These are phyloP conservation scores for Adansonia madagascariensis DNA, from an alignment of 441 rosid genomes.

Conservation along the genomic window DNA sequence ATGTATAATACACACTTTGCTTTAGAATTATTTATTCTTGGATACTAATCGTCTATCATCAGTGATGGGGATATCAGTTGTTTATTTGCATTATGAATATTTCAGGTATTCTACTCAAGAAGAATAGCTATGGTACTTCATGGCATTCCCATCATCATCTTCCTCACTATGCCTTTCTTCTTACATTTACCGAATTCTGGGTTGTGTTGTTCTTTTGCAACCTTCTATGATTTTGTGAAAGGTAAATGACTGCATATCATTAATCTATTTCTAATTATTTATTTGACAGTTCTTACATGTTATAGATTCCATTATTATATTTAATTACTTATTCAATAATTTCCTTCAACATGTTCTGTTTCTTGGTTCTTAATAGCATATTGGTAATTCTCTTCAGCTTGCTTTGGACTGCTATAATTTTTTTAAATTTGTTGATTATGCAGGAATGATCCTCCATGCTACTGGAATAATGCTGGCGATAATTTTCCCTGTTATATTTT, in stretches of 20 bases:
- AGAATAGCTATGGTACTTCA: conserved; percentile 74
- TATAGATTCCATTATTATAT: conserved; percentile 14
- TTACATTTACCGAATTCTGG: conserved; percentile 53
- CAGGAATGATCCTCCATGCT: conserved; percentile 30
- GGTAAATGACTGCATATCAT: conserved; percentile 46
- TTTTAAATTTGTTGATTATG: neutral
- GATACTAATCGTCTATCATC: conserved; percentile 5
- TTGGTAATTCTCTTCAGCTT: conserved; percentile 12
- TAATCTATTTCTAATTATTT: conserved; percentile 10
- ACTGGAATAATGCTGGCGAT: conserved; percentile 69
- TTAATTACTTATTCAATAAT: conserved; percentile 1
- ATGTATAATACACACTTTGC: neutral
- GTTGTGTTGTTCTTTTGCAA: conserved; percentile 50
- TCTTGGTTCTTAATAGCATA: conserved; percentile 10
- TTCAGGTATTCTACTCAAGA: conserved; percentile 83
- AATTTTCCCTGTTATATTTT: conserved; percentile 69
- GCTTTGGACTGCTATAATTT: neutral
- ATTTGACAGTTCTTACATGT: conserved; percentile 11
- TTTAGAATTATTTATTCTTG: conserved; percentile 17
- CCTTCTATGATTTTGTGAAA: conserved; percentile 65
- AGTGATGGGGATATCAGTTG: conserved; percentile 19
- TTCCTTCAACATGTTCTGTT: conserved; percentile 16
- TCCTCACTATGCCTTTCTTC: conserved; percentile 68
- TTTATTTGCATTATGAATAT: conserved; percentile 34
- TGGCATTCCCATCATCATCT: conserved; percentile 63